Evolutionary conservation across 1,284 basidiomycete genomes (phyloP).

Genomic region (Moniliella sp.): DNA sequence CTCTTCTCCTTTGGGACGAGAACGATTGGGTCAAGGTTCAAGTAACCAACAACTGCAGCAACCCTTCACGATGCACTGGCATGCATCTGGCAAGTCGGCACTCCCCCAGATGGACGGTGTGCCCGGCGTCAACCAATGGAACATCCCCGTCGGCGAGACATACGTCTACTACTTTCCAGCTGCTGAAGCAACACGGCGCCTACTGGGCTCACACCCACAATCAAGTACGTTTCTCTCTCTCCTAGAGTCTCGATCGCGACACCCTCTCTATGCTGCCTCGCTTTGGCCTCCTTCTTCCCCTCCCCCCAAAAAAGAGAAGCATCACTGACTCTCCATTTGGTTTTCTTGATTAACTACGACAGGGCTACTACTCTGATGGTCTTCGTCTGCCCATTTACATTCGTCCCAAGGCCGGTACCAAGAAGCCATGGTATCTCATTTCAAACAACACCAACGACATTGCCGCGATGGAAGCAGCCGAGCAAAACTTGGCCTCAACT

Average conservation of each 20-base stretch:
- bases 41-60: neutral
- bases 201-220: conserved; percentile 15
- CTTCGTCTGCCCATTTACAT: conserved; percentile 10
- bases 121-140: conserved; percentile 15
- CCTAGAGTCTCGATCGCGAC: too few species aligned
- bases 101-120: conserved; percentile 12
- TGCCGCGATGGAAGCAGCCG: conserved; percentile 11
- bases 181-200: conserved; percentile 8
- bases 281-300: too few species aligned
- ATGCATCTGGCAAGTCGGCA: neutral
- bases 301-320: too few species aligned
- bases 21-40: conserved; percentile 10
- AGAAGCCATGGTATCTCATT: conserved; percentile 10
- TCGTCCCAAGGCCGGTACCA: conserved; percentile 6
- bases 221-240: neutral
- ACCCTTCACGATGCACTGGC: neutral
- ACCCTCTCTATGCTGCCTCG: too few species aligned
- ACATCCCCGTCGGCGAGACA: conserved; percentile 8
- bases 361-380: neutral
- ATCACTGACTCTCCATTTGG: too few species aligned
- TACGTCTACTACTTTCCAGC: conserved; percentile 13
- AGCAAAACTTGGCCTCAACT: conserved; percentile 7
- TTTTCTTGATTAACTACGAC: neutral
- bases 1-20: conserved; percentile 13
- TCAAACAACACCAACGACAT: conserved; percentile 4